phyloP scores from a whole-genome alignment of 2,329 filamentous ascomycete species.

The Ascochyta clinopodiicola region DNA sequence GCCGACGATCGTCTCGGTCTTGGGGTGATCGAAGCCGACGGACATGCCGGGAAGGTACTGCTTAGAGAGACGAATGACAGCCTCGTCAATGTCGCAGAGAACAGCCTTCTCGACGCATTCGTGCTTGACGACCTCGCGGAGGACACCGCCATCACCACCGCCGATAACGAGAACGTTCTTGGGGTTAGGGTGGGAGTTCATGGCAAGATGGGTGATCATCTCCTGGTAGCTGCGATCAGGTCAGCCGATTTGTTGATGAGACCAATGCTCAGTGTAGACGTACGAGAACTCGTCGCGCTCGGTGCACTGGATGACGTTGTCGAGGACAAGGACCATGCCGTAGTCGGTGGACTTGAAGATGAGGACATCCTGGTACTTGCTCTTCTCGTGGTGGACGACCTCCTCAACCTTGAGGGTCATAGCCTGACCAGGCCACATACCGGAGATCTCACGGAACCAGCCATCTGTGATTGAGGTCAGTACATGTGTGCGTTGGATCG shows the following conservation, averaged over 20 bases:
- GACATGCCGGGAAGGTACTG: constrained; percentile 95
- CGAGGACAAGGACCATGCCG: constrained; percentile 92
- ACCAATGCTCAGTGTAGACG: constrained; percentile 28
- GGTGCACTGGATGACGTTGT: constrained; percentile 99
- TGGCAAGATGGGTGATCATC: constrained; percentile 98
- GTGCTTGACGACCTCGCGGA: constrained; percentile 99
- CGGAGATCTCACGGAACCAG: constrained; percentile 98
- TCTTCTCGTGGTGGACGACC: constrained; percentile 98
- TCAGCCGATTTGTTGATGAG: constrained; percentile 22
- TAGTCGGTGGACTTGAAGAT: constrained; percentile 99
- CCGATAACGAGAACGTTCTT: constrained; percentile 99
- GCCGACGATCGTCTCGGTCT: constrained; percentile 89
- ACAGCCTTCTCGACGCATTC: constrained; percentile 94
- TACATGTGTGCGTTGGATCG: neutral
- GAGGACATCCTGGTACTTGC: constrained; percentile 97
- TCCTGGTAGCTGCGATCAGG: constrained; percentile 76
- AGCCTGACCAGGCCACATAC: constrained; percentile 99
- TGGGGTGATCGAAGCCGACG: constrained; percentile 90
- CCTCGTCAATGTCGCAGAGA: constrained; percentile 99
- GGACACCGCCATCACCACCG: constrained; percentile 94
- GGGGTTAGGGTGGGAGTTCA: constrained; percentile 98
- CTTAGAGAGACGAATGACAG: constrained; percentile 98
- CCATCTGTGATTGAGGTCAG: constrained; percentile 72
- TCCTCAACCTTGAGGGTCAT: constrained; percentile 93
- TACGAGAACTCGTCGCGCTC: constrained; percentile 97